Evolutionary conservation across 2,329 filamentous ascomycete genomes (phyloP), one percentile per base, ranked within the genome.

Genomic region (Cercospora janseana): DNA sequence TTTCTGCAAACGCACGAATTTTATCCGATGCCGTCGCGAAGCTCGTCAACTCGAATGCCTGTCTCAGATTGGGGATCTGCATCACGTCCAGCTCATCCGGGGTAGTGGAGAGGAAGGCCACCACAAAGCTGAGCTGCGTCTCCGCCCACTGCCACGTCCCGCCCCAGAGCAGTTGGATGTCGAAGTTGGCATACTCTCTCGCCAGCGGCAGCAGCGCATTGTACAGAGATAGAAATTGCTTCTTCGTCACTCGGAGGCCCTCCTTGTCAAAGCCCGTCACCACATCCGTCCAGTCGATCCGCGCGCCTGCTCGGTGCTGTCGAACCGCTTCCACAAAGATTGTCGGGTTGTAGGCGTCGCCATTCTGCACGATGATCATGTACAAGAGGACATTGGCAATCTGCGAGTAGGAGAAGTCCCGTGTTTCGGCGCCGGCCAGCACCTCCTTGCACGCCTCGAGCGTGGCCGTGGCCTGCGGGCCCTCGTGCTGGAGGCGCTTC

Each of bases 91-190:
- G 78, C 62, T 91, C 81, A 21, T 88, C 81, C 0, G 85, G 79
- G 9, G 80, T 81, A 49, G 91, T 79, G 3, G 87, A 87, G 16
- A 92, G 78, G 66, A 92, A 96, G 13, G 90, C 90, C 56, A 86
- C 86, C 46, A 97, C 81, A 66, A 97, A 96, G n/a, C 91, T 94
- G 27, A 98, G 75, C 58, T 97, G 92, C 0, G 93, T 88, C 55
- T 95, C 84, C 10, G 86, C 81, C 59, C 94, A 82, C 55, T 85
- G 82, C 92, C 94, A 98, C 31, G 55, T 47, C 6, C 91, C 91
- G 51, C 91, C 91, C 91, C 93, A 97, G 16, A 98, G 75, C 29
- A 79, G 79, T 67, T 96, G 90, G 35, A 98, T 86, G 65, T 96
- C 88, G 60, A 97, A 83, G 20, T 75, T 74, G 12, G 79, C 73